These are phyloP conservation scores for Colletotrichum echinochloae DNA, from an alignment of 2,329 filamentous ascomycete species.

Conservation along the genomic window DNA sequence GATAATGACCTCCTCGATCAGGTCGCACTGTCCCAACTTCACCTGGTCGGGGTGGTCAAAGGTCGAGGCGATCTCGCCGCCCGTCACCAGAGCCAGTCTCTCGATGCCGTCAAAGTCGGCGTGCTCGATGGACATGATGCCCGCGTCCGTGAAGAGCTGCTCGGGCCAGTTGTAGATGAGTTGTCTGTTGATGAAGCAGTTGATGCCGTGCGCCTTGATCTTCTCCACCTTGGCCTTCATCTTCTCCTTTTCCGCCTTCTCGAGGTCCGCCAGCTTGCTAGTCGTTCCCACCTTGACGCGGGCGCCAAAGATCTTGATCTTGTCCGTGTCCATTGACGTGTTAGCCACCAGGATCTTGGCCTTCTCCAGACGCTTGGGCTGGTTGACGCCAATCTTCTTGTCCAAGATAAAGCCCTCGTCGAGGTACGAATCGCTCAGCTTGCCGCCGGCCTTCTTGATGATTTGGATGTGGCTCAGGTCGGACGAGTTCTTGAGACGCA, in stretches of 20 bases:
- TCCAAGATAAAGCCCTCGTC: constrained; percentile 99
- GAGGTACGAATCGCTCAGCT: constrained; percentile 96
- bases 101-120: constrained; percentile 99
- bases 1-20: constrained; percentile 98
- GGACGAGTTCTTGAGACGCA: constrained; percentile 88
- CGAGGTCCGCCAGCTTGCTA: constrained; percentile 95
- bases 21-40: constrained; percentile 92
- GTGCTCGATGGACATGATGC: constrained; percentile 98
- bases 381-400: constrained; percentile 99
- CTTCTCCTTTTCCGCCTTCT: constrained; percentile 98
- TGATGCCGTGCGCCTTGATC: constrained; percentile 98
- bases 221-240: constrained; percentile 99
- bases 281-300: constrained; percentile 97
- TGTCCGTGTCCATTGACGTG: constrained; percentile 99
- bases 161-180: constrained; percentile 99
- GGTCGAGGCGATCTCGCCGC: constrained; percentile 96
- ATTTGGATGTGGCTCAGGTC: constrained; percentile 99
- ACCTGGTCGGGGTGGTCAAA: constrained; percentile 98
- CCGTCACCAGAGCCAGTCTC: constrained; percentile 92
- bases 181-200: constrained; percentile 99
- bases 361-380: constrained; percentile 96
- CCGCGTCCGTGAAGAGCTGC: constrained; percentile 96
- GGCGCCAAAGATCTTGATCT: constrained; percentile 99
- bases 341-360: constrained; percentile 98
- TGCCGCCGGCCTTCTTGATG: constrained; percentile 99